Evolutionary conservation across 176 grass and related monocot genomes (phyloP).

Genomic region (Poa annua): DNA sequence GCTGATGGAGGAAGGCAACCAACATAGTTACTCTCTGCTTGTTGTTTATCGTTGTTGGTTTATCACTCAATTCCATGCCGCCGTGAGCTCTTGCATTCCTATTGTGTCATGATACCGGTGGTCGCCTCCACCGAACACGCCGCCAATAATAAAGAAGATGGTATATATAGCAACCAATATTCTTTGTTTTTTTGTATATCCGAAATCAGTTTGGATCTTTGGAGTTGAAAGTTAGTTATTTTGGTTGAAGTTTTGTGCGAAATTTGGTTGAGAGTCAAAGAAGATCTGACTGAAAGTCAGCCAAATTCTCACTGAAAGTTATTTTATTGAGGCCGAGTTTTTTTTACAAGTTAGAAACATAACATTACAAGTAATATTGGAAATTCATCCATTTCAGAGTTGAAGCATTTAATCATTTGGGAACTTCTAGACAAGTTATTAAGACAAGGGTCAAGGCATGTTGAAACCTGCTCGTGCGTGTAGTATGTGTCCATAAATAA

Average conservation of each 20-base stretch:
- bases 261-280: neutral
- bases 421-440: neutral
- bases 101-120: neutral
- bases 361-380: neutral
- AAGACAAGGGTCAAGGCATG: neutral
- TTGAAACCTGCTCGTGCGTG: neutral
- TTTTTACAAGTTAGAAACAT: neutral
- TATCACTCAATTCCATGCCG: neutral
- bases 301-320: neutral
- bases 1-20: neutral
- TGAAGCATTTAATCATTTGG: neutral
- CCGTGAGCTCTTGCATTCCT: neutral
- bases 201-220: neutral
- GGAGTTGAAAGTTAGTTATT: neutral
- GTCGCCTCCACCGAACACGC: neutral
- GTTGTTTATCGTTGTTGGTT: neutral
- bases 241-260: neutral
- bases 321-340: neutral
- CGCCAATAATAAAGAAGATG: neutral
- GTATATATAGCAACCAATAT: neutral
- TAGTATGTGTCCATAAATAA: neutral
- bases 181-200: neutral
- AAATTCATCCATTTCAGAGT: neutral
- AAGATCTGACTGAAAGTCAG: neutral
- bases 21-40: neutral